These are phyloP conservation scores for Cubamyces sp. DNA, from an alignment of 768 basidiomycete species.

Conservation along the genomic window DNA sequence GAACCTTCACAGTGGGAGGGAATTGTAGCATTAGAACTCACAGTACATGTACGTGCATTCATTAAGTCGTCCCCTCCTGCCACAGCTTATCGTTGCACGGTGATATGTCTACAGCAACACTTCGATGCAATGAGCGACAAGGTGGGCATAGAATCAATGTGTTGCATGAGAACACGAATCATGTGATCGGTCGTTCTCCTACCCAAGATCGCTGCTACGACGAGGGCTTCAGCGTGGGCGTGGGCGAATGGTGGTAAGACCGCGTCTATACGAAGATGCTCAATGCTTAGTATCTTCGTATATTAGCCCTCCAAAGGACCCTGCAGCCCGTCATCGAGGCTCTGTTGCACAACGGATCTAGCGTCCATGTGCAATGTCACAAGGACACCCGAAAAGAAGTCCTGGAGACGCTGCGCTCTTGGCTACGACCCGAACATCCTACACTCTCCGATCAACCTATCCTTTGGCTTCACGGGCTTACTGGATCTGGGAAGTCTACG, in stretches of 20 bases:
- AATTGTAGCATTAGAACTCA: not conserved
- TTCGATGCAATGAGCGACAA: not conserved
- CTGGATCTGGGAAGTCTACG: slow-evolving; percentile 20
- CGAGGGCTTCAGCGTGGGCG: too few relatives aligned
- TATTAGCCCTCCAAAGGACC: too few relatives aligned
- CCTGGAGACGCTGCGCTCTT: not conserved
- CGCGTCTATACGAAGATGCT: too few relatives aligned
- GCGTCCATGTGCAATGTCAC: too few relatives aligned
- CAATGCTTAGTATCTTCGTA: too few relatives aligned
- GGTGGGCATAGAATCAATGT: too few relatives aligned
- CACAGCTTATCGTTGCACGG: not conserved
- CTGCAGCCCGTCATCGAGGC: too few relatives aligned
- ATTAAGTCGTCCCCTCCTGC: not conserved
- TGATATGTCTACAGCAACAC: not conserved
- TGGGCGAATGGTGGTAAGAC: too few relatives aligned
- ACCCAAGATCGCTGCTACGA: too few relatives aligned
- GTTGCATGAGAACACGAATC: too few relatives aligned
- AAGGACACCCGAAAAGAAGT: not conserved
- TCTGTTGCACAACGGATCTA: too few relatives aligned
- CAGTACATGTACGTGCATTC: not conserved
- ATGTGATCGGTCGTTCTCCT: too few relatives aligned
- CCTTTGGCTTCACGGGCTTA: slow-evolving; percentile 21
- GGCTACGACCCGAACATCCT: not conserved
- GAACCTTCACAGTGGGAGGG: not conserved
- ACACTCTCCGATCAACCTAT: not conserved